Base-by-base conservation (phyloP, 208 protist genomes). In the Polymyxa betae region DNA sequence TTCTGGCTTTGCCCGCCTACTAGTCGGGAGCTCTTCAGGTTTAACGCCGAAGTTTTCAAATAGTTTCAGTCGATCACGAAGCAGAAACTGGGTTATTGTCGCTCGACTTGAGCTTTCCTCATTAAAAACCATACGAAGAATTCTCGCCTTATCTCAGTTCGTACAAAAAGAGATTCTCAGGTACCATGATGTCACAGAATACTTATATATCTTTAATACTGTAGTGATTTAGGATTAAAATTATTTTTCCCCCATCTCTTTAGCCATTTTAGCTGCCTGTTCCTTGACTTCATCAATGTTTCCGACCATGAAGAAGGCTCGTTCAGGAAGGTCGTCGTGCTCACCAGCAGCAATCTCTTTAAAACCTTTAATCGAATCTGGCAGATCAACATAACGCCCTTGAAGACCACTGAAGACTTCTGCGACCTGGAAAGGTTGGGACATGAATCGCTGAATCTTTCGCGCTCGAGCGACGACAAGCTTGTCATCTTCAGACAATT, bases 291-390 rank as follows among this genome's bases (percentile, higher is more conserved):
- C 96, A 32, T 96, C 96, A 90, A 98, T 98, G 88, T 91, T 93
- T 91, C 98, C 97, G 38, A 98, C 96, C 98, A 99, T 99, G 95
- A 98, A 99, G 95, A 99, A 99, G 45, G 98, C 98, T 91, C 93
- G 92, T 95, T 99, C 97, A 88, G 97, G 97, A 41, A 98, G 92
- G 94, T 98, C 95, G 94, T 99, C 98, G 93, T 97, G 96, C 91
- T 97, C 95, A 90, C 97, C 97, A 88, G 96, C 95, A 38, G 98
- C 91, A 88, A 98, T 52, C 49, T 93, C 96, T 90, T 96, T 97
- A 96, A 98, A 98, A 64, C 95, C 97, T 43, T 94, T 91, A 92
- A 99, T 96, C 45, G 96, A 97, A 88, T 99, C 97, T 38, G 94
- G 92, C 46, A 99, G 93, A 91, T 95, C 91, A 35, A 98, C 97